Conservation (phyloP, 1,139 yeast genomes). For the Yamadazyma triangularis region DNA sequence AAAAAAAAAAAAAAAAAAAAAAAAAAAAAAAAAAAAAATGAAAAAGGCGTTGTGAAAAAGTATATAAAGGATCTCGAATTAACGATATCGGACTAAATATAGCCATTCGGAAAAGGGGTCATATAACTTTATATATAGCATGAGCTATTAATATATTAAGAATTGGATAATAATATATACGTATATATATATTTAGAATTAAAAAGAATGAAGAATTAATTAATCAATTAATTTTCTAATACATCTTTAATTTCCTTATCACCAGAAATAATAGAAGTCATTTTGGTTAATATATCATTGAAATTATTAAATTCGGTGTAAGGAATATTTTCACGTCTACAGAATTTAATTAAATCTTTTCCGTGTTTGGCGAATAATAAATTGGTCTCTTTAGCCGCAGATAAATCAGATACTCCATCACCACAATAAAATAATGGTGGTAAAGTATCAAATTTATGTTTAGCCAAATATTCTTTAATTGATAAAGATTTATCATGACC, state of each 20-base stretch:
- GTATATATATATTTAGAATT: no score
- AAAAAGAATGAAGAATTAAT: no score
- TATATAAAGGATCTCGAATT: no score
- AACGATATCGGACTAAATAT: no score
- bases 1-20: no score
- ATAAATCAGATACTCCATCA: slow-evolving; percentile 92
- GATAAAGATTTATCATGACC: slow-evolving; percentile 94
- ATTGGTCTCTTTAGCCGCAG: slow-evolving; percentile 95
- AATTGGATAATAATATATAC: no score
- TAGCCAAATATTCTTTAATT: slow-evolving; percentile 58
- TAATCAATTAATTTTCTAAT: slow-evolving; percentile 29
- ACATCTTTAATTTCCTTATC: slow-evolving; percentile 20
- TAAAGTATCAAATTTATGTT: slow-evolving; percentile 29
- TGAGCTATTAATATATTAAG: no score
- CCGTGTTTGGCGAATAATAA: slow-evolving; percentile 91
- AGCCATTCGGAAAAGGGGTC: no score
- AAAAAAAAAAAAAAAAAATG: no score
- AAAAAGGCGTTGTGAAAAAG: no score
- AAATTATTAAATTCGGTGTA: slow-evolving; percentile 78
- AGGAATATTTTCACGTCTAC: slow-evolving; percentile 75
- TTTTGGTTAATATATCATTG: slow-evolving; percentile 60
- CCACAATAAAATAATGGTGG: slow-evolving; percentile 87
- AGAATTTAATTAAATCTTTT: slow-evolving; percentile 80
- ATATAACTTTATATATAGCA: no score
- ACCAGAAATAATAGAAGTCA: slow-evolving; percentile 31